Conservation (phyloP, 495 filamentous ascomycete genomes). For the Aspergillus hancockii region DNA sequence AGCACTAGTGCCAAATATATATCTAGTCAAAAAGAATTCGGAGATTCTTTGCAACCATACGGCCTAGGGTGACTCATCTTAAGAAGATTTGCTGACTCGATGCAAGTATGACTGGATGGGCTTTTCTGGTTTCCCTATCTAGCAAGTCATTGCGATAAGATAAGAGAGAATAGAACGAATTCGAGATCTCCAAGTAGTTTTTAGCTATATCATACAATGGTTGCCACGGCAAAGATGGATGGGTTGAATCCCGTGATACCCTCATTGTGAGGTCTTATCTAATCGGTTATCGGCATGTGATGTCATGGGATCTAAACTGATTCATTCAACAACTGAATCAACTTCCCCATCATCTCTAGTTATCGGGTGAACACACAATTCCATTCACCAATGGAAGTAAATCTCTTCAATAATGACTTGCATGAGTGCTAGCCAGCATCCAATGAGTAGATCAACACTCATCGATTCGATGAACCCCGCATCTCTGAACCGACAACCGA, state of each 20-base stretch:
- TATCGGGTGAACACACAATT: background rate
- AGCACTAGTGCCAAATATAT: background rate
- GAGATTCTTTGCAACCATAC: background rate
- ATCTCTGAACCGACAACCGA: slow-evolving; percentile 18
- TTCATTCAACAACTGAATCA: background rate
- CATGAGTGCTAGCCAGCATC: background rate
- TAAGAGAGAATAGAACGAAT: no score
- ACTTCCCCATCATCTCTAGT: background rate
- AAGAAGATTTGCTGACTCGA: no score
- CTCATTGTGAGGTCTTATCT: background rate
- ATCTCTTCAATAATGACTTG: no score
- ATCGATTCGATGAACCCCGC: slow-evolving; percentile 16
- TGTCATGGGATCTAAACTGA: background rate
- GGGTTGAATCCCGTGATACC: background rate
- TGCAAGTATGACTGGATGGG: no score
- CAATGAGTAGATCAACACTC: background rate
- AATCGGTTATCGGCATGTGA: background rate
- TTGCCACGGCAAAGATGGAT: no score
- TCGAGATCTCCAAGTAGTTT: no score
- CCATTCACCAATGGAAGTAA: background rate
- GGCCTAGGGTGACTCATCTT: background rate
- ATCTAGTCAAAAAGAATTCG: background rate
- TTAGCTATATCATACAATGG: no score
- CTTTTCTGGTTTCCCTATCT: no score
- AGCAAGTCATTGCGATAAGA: no score